Evolutionary conservation across 495 filamentous ascomycete species (phyloP).

Genomic region (Annulohypoxylon maeteangense): DNA sequence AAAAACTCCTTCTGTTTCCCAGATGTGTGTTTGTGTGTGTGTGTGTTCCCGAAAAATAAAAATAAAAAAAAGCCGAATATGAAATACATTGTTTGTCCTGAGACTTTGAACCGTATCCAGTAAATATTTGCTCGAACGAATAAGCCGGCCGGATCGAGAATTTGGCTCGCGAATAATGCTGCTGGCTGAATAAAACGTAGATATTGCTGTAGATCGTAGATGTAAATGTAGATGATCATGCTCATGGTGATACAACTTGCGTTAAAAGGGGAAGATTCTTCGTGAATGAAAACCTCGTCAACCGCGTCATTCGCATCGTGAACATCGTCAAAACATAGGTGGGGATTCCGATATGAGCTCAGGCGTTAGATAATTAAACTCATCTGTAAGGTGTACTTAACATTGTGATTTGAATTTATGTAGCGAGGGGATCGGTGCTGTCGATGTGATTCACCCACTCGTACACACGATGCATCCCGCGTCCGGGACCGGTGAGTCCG

Average conservation of each 20-base stretch:
- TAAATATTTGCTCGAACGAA: slow-evolving; percentile 21
- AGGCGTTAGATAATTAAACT: slow-evolving; percentile 17
- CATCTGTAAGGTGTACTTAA: slow-evolving; percentile 4
- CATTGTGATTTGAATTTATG: slow-evolving; percentile 9
- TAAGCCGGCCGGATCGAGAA: slow-evolving; percentile 13
- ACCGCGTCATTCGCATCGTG: slow-evolving; percentile 24
- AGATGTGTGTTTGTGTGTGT: neutral
- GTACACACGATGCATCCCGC: slow-evolving; percentile 58
- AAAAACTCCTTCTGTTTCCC: neutral
- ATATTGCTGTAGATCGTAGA: neutral
- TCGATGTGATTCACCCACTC: slow-evolving; percentile 62
- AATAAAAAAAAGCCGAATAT: slow-evolving; percentile 2
- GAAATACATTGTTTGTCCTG: slow-evolving; percentile 31
- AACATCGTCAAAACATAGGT: slow-evolving; percentile 23
- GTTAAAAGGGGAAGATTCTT: slow-evolving; percentile 14
- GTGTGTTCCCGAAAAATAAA: neutral
- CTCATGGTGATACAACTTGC: slow-evolving; percentile 36
- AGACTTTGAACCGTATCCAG: slow-evolving; percentile 34
- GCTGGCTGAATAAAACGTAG: slow-evolving; percentile 16
- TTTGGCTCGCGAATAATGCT: slow-evolving; percentile 17
- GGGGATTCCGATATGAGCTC: slow-evolving; percentile 3
- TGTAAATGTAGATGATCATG: slow-evolving; percentile 5
- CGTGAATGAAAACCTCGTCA: slow-evolving; percentile 15
- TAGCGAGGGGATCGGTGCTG: slow-evolving; percentile 39
- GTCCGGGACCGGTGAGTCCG: slow-evolving; percentile 56